Evolutionary conservation across 2,329 filamentous ascomycete genomes (phyloP), one percentile per base, ranked within the genome.

Genomic region (Pleurostoma richardsiae): DNA sequence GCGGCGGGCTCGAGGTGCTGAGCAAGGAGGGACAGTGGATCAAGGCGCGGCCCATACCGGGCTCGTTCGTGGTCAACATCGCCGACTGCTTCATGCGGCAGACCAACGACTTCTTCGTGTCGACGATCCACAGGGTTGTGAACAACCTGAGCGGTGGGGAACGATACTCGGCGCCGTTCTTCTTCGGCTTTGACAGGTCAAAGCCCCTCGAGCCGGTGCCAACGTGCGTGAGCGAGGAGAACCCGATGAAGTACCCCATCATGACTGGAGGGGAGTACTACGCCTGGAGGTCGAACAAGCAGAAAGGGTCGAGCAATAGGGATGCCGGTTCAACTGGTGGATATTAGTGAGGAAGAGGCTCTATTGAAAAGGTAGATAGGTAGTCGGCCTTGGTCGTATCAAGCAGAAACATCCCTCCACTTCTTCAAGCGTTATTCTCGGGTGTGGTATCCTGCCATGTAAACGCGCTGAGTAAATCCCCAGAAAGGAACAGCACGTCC

Each of bases 21-120:
- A 72, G 68, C 44, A 70, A 70, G 30, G 58, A 64, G 4, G 71
- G 70, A 0, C 59, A 64, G 28, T 74, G 70, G 71, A 63, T 74
- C 19, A 63, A 70, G 41, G 71, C 68, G 5, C 60, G 62, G 29
- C 70, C 71, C 0, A 59, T 72, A 5, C 59, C 65, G 7, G 69
- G 66, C 0, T 69, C 69, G 6, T 59, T 74, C 36, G 70, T 74
- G 0, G 65, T 74, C 45, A 74, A 74, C 42, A 72, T 74, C 19
- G 72, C 69, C 1, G 67, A 72, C 45, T 66, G 63, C 44, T 59
- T 71, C 50, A 66, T 68, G 57, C 59, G 66, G 29, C 64, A 67
- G 49, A 71, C 69, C 1, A 69, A 71, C 47, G 67, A 69, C 29
- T 53, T 65, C n/a, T 71, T 67, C 56, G 65, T 68, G 40, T 67